These are phyloP conservation scores for Blastocystis sp. DNA, from an alignment of 352 stramenopile species.

Conservation along the genomic window DNA sequence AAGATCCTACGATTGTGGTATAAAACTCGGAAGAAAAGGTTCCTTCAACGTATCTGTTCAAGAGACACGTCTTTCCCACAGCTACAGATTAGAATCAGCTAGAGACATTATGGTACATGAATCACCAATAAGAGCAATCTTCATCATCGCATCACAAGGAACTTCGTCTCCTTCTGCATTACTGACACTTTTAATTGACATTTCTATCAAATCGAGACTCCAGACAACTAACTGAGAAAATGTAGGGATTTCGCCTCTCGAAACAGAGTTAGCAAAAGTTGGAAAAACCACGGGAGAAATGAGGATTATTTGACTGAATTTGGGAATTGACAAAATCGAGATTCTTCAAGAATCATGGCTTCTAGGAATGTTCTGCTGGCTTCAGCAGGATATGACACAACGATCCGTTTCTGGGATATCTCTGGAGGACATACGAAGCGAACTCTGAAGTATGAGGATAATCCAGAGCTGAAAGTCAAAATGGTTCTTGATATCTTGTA, in stretches of 20 bases:
- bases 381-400: constrained; percentile 40
- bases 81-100: not conserved
- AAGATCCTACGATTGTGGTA: constrained; percentile 24
- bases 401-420: constrained; percentile 61
- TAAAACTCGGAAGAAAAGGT: constrained; percentile 57
- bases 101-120: not conserved
- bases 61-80: constrained; percentile 47
- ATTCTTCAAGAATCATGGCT: constrained; percentile 33
- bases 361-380: constrained; percentile 46
- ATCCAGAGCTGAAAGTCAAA: constrained; percentile 14
- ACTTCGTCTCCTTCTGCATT: constrained; percentile 39
- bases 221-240: not conserved
- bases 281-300: too few relatives aligned
- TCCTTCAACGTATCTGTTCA: constrained; percentile 44
- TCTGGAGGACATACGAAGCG: constrained; percentile 57
- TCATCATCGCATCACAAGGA: constrained; percentile 51
- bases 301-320: too few relatives aligned
- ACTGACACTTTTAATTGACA: not conserved
- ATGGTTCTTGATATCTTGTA: not conserved
- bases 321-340: not conserved
- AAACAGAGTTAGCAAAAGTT: not conserved
- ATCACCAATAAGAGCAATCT: constrained; percentile 50
- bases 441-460: constrained; percentile 59
- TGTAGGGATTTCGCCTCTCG: not conserved
- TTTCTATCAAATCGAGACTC: not conserved